Evolutionary conservation across 306 rosid species (phyloP), one percentile per base, ranked within the genome.

Genomic region (Delonix regia): DNA sequence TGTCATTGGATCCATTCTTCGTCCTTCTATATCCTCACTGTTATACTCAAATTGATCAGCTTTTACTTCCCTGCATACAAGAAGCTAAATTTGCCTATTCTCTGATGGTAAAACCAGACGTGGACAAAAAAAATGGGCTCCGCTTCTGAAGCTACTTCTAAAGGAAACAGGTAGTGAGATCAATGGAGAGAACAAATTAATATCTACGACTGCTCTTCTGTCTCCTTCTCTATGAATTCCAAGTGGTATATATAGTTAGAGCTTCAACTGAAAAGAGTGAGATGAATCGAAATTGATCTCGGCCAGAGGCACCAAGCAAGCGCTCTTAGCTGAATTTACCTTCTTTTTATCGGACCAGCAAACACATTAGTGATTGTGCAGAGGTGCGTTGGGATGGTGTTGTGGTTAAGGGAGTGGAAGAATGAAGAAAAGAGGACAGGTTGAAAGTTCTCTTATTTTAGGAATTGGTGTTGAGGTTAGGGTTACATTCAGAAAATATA

Each of bases 1-100:
- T 67, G 88, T 28, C 18, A 85, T 83, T 74, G 70, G 91, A 85
- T 95, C 97, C 99, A 95, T 89, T 51, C 42, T 45, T 75, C 15
- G 30, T 75, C 25, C 18, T 16, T 27, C 48, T 12, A 24, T 25
- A 12, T 0, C 28, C 66, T 59, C 4, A 38, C 15, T 63, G 4
- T 11, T 52, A n/a, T 52, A 12, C 59, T 52, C 12, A 24, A 52
- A 21, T 53, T 55, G 62, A 55, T 10, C 6, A 12, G 28, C 61
- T 55, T 52, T 30, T 3, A 47, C 7, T 47, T 4, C 55, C 16
- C 16, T 53, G 28, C 60, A 19, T 53, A 24, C 22, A 6, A 53
- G 3, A 53, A 18, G 25, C 0, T 25, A 24, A 57, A 27, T 57
- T n/a, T 7, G 18, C 63, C 66, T 14, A 60, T 28, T 41, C 6